These are phyloP conservation scores for Ilyonectria mors-panacis DNA, from an alignment of 2,329 filamentous ascomycete species.

Conservation along the genomic window DNA sequence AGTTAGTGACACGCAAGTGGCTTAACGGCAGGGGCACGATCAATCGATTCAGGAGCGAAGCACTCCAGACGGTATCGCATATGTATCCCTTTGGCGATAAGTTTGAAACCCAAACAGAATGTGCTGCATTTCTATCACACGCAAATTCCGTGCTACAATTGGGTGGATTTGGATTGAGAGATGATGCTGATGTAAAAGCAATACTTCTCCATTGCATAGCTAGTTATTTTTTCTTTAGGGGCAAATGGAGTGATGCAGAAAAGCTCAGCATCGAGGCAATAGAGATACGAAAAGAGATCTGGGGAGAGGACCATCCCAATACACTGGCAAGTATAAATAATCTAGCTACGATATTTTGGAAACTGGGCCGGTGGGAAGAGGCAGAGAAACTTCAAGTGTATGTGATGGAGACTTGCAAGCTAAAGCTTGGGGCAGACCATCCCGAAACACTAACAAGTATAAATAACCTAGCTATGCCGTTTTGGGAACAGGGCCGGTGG, in stretches of 20 bases:
- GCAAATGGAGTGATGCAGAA: conserved; percentile 2
- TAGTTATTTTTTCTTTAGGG: not conserved
- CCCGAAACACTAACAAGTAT: no score
- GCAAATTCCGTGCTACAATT: conserved; percentile 37
- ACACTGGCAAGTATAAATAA: no score
- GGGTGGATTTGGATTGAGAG: conserved; percentile 21
- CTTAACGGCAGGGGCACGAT: conserved; percentile 31
- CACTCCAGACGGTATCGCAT: conserved; percentile 37
- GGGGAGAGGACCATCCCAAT: no score
- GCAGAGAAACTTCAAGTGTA: no score
- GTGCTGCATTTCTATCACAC: conserved; percentile 46
- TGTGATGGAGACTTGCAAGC: no score
- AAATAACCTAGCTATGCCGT: no score
- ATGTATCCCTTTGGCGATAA: conserved; percentile 39
- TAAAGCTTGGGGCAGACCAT: no score
- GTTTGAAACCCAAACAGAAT: conserved; percentile 34
- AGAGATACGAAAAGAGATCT: no score
- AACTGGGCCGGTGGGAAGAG: no score
- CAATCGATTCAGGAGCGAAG: conserved; percentile 34
- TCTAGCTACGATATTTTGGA: no score
- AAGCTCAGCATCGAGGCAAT: not conserved
- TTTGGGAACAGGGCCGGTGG: no score
- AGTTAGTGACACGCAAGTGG: conserved; percentile 52
- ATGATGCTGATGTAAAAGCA: conserved; percentile 29
- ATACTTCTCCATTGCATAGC: conserved; percentile 30